Conservation (phyloP, 352 stramenopile genomes). For the Pythium diclinum region DNA sequence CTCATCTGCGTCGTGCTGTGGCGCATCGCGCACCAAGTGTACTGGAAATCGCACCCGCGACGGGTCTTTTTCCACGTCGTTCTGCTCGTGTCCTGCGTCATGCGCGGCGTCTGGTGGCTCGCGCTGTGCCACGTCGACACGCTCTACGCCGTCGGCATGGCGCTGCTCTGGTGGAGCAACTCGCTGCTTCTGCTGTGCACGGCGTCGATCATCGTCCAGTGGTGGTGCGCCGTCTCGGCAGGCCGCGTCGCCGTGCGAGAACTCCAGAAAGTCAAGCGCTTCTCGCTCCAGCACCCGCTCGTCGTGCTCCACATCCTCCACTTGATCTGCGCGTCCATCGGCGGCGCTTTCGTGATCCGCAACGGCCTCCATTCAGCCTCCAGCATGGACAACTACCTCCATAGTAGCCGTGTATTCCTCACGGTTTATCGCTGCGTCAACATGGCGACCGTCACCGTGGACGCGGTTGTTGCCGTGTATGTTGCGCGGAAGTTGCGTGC, state of each 20-base stretch:
- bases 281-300: slow-evolving; percentile 52
- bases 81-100: slow-evolving; percentile 16
- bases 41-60: slow-evolving; percentile 55
- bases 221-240: slow-evolving; percentile 52
- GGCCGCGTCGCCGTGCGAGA: slow-evolving; percentile 49
- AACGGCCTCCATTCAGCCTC: slow-evolving; percentile 23
- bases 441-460: slow-evolving; percentile 40
- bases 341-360: slow-evolving; percentile 34
- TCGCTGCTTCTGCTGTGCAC: slow-evolving; percentile 65
- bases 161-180: slow-evolving; percentile 57
- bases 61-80: slow-evolving; percentile 61
- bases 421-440: slow-evolving; percentile 43
- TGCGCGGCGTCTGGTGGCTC: slow-evolving; percentile 24
- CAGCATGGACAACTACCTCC: slow-evolving; percentile 27
- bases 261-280: slow-evolving; percentile 42
- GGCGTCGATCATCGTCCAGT: slow-evolving; percentile 65
- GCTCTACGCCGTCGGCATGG: slow-evolving; percentile 34
- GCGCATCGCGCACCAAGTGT: slow-evolving; percentile 57
- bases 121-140: slow-evolving; percentile 20
- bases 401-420: slow-evolving; percentile 28
- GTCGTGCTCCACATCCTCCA: slow-evolving; percentile 58
- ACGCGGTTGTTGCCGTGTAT: slow-evolving; percentile 40
- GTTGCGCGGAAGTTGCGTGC: slow-evolving; percentile 45
- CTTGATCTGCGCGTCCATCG: slow-evolving; percentile 35
- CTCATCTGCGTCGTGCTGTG: slow-evolving; percentile 45